A percentile compares a stretch with the other conserved stretches of the same genome.
Conservation (phyloP, 179 eudicot genomes). For the Spinacia oleracea region DNA sequence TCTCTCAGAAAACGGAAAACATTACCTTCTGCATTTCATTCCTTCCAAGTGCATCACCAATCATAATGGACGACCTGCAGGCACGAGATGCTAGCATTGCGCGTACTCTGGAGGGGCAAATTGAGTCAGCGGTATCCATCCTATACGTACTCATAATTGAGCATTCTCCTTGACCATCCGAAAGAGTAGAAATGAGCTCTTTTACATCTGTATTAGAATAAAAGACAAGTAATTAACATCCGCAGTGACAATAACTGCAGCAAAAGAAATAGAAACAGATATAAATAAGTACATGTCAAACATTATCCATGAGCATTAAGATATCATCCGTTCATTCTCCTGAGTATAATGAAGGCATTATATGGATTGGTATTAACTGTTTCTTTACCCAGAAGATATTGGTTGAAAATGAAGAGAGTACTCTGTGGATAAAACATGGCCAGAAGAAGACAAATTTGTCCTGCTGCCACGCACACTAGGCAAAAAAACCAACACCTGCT, state of each 20-base stretch:
- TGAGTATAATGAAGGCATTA: neutral
- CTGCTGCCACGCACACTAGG: neutral
- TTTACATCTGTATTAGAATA: constrained; percentile 62
- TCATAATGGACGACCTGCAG: constrained; percentile 86
- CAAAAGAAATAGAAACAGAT: constrained; percentile 2
- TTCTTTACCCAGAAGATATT: neutral
- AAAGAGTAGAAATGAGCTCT: constrained; percentile 83
- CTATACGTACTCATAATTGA: constrained; percentile 65
- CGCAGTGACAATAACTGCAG: neutral
- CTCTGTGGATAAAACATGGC: neutral
- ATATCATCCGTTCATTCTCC: neutral
- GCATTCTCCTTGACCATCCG: constrained; percentile 92
- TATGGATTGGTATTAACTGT: neutral
- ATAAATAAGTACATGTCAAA: neutral
- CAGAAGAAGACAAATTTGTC: neutral
- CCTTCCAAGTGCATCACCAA: constrained; percentile 92
- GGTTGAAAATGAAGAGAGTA: neutral
- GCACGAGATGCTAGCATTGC: constrained; percentile 99
- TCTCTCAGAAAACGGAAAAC: constrained; percentile 13
- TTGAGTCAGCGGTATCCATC: constrained; percentile 75
- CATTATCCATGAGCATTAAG: neutral
- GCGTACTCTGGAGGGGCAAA: constrained; percentile 92
- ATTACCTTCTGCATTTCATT: constrained; percentile 89
- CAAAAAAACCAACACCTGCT: neutral
- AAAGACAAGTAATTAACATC: constrained; percentile 13